Conservation (phyloP, 1,284 basidiomycete species). For the Vanrija pseudolonga region DNA sequence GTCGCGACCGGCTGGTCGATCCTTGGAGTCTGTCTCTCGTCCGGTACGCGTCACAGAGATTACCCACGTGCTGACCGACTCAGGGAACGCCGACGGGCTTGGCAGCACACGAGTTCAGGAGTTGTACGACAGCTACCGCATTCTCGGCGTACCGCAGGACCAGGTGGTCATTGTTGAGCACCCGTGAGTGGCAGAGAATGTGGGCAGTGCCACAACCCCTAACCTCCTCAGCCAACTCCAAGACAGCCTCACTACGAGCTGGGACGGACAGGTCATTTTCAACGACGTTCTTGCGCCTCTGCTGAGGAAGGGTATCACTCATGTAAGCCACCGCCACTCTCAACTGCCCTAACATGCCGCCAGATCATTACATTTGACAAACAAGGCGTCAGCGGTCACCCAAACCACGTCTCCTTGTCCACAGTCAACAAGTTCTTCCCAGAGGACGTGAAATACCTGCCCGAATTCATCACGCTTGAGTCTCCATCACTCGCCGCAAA, state of each 20-base stretch:
- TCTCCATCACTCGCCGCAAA: slow-evolving; percentile 61
- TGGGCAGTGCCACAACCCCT: slow-evolving; percentile 36
- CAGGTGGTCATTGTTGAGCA: slow-evolving; percentile 66
- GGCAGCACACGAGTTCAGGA: slow-evolving; percentile 65
- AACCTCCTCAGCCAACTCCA: slow-evolving; percentile 11
- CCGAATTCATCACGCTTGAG: slow-evolving; percentile 59
- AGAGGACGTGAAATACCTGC: slow-evolving; percentile 2
- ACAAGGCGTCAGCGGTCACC: slow-evolving; percentile 75
- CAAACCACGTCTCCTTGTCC: slow-evolving; percentile 81
- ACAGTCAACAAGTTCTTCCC: slow-evolving; percentile 49
- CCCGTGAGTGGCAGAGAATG: slow-evolving; percentile 56
- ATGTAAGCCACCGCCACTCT: not conserved
- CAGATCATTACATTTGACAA: slow-evolving; percentile 90
- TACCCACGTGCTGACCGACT: not conserved
- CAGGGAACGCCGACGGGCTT: slow-evolving; percentile 74
- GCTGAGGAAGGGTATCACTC: not conserved
- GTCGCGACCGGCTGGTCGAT: slow-evolving; percentile 37
- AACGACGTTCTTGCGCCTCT: slow-evolving; percentile 57
- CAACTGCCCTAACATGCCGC: not conserved
- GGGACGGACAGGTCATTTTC: slow-evolving; percentile 61
- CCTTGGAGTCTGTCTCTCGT: slow-evolving; percentile 52
- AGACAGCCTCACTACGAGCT: slow-evolving; percentile 69
- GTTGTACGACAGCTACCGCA: slow-evolving; percentile 62
- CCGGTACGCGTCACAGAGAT: slow-evolving; percentile 19
- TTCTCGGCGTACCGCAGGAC: slow-evolving; percentile 62